Base-by-base conservation (phyloP, 768 basidiomycete genomes). In the Kwoniella europaea region DNA sequence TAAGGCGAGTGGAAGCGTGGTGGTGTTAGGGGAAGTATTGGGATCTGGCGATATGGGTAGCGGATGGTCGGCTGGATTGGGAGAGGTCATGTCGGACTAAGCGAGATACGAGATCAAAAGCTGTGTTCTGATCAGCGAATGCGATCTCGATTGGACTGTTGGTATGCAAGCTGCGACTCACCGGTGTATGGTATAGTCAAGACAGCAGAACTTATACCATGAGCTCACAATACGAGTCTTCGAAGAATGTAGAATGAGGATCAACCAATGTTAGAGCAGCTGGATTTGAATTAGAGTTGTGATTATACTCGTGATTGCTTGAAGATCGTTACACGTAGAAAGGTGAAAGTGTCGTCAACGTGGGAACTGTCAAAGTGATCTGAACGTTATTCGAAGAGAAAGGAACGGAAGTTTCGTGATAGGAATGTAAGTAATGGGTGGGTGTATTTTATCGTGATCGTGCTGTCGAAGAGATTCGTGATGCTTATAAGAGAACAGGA, bases 11-110 rank as follows among this genome's bases (percentile, higher is more conserved):
- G 68, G 62, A 12, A 69, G 35, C 35, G 35, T 18, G 20, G 63
- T 64, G n/a, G 43, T 16, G 43, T 46, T 35, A 6, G 60, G 42
- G 35, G 63, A 65, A n/a, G 16, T 27, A 18, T 65, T 54, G 7
- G 60, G 63, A 12, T 70, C 63, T 4, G 68, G 68, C 12, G 68
- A 70, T 4, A 64, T 22, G 13, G 68, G 68, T 2, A 70, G 57
- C 15, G 68, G 68, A 55, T 64, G 68, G 53, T 70, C 62, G 20
- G 62, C 68, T 43, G 68, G 68, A 3, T 70, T 60, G 24, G 63
- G 58, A 7, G 68, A 65, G 12, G 54, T 43, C 68, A 70, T 70
- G 35, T 35, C 35, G 35, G 35, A 35, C 35, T 7, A 35, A 0
- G 35, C 35, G 35, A 35, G 1, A 35, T 35, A 7, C 24, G 13